Base-by-base conservation (phyloP, 805 yeast genomes). In the Saccharomycopsis sp. region DNA sequence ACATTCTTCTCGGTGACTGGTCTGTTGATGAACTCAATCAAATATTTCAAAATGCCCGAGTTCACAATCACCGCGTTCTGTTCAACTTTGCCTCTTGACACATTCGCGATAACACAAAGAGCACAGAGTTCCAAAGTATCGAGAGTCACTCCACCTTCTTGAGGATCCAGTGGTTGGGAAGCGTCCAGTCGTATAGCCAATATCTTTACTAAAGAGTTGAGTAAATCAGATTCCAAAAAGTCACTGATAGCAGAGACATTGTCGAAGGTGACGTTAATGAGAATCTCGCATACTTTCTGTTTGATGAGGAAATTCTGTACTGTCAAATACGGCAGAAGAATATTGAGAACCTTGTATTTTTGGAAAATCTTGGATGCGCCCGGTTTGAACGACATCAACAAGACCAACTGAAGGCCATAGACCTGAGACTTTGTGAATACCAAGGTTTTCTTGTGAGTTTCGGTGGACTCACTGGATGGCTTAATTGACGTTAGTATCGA, bases 391-490 rank as follows among this genome's bases (percentile, higher is more conserved):
- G 48, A 45, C 8, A 41, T 22, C 7, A 45, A 13, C 10, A 41
- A 21, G 6, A 45, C 26, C 10, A 45, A 25, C 21, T 45, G 45
- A 6, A 43, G 31, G 4, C 35, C 44, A 31, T 34, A 26, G 13
- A 40, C 15, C 15, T 43, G 44, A 2, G 40, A 19, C 30, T 41
- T 41, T 12, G 44, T 41, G 21, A 41, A 29, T n/a, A 36, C 36
- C 8, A 43, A 6, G n/a, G 19, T 18, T 13, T 16, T 27, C n/a
- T n/a, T n/a, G n/a, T n/a, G n/a, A n/a, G n/a, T n/a, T 17, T 34
- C 33, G 13, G 32, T 27, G 46, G 57, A 61, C 37, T 55, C 55
- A 37, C 46, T 71, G 43, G 50, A 52, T n/a, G n/a, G n/a, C n/a
- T n/a, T n/a, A n/a, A n/a, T n/a, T n/a, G n/a, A n/a, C n/a, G n/a